Evolutionary conservation across 306 rosid genomes (phyloP).

Genomic region (Gillenia trifoliata): DNA sequence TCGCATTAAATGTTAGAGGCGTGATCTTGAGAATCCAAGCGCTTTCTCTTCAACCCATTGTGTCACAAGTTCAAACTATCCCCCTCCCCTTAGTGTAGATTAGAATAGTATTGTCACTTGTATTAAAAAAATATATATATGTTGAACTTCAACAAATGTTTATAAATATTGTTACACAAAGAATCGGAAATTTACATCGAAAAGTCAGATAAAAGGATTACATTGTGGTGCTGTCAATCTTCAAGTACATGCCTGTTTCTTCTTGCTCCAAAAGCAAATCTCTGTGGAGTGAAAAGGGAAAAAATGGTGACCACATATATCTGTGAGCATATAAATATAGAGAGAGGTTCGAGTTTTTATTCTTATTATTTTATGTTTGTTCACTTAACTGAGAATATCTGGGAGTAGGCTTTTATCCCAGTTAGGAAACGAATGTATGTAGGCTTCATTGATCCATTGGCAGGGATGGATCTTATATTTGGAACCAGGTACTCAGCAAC

Average conservation of each 20-base stretch:
- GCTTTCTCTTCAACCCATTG: too few species aligned
- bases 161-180: background rate
- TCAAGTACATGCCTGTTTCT: slow-evolving; percentile 75
- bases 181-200: background rate
- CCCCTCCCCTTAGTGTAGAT: too few species aligned
- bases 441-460: slow-evolving; percentile 68
- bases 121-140: too few species aligned
- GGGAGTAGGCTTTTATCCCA: slow-evolving; percentile 86
- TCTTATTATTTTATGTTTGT: background rate
- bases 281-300: slow-evolving; percentile 40
- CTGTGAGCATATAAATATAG: too few species aligned
- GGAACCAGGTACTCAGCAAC: slow-evolving; percentile 89
- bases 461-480: slow-evolving; percentile 59
- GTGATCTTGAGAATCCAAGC: too few species aligned
- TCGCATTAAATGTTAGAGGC: too few species aligned
- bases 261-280: slow-evolving; percentile 93
- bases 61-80: too few species aligned
- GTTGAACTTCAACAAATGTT: too few species aligned
- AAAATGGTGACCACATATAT: background rate
- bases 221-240: slow-evolving; percentile 38
- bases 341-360: background rate
- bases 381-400: slow-evolving; percentile 83
- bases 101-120: too few species aligned
- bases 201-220: background rate
- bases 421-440: slow-evolving; percentile 87